Conservation (phyloP, 768 basidiomycete genomes). For the Russula lepida region DNA sequence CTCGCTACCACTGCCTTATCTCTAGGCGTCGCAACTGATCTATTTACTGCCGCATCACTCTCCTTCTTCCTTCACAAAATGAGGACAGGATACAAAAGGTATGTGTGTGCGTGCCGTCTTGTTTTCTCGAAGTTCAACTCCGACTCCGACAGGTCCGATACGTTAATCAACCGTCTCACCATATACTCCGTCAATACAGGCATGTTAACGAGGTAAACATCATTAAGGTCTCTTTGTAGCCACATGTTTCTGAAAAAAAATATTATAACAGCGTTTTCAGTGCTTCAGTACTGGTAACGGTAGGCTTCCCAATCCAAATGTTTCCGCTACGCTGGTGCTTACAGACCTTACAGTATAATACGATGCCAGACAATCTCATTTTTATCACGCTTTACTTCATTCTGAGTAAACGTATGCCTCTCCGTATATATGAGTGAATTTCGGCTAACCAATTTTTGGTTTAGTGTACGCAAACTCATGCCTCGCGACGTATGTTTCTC, state of each 20-base stretch:
- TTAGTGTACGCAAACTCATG: constrained; percentile 21
- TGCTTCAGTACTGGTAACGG: constrained; percentile 46
- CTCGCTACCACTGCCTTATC: constrained; percentile 42
- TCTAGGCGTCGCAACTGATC: constrained; percentile 43
- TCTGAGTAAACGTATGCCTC: constrained; percentile 40
- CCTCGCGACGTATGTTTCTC: constrained; percentile 16
- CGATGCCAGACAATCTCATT: constrained; percentile 45
- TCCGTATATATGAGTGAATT: background rate
- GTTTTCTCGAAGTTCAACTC: background rate
- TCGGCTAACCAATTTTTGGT: background rate
- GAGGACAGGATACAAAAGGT: constrained; percentile 42
- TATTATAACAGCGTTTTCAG: constrained; percentile 33
- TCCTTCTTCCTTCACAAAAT: constrained; percentile 48
- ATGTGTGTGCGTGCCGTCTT: constrained; percentile 17
- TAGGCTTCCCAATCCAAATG: constrained; percentile 27
- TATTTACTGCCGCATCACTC: constrained; percentile 42
- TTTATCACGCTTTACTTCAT: constrained; percentile 57
- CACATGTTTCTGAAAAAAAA: background rate
- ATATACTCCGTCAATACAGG: constrained; percentile 61
- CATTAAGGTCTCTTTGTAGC: background rate
- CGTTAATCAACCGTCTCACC: constrained; percentile 46
- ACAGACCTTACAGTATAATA: constrained; percentile 41
- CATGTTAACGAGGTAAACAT: constrained; percentile 45
- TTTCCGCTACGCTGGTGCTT: background rate
- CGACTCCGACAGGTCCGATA: constrained; percentile 40